phyloP scores from a whole-genome alignment of 306 rosid species.

The Quercus glauca region DNA sequence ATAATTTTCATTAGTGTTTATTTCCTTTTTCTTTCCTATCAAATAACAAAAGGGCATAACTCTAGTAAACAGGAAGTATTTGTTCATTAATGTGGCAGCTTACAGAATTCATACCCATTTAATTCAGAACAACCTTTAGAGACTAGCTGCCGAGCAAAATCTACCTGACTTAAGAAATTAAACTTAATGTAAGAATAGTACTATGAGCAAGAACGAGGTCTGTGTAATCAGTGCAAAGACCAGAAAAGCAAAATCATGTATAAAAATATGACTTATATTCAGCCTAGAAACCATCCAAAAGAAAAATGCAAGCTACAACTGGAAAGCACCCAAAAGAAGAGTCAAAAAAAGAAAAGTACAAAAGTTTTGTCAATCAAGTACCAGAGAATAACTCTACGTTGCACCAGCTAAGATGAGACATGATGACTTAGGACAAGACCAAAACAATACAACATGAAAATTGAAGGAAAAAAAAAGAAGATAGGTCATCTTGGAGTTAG shows the following conservation, averaged over 20 bases:
- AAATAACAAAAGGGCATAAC: neutral
- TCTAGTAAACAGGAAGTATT: neutral
- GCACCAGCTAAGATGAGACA: neutral
- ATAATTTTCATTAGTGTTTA: neutral
- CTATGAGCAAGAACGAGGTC: neutral
- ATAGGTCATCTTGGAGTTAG: no score
- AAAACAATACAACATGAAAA: no score
- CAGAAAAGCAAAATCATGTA: neutral
- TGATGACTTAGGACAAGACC: no score
- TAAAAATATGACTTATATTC: neutral
- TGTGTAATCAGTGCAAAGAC: neutral
- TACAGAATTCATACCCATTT: conserved; percentile 31
- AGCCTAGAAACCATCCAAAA: neutral
- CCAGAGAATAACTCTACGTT: neutral
- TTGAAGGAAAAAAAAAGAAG: no score
- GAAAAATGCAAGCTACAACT: neutral
- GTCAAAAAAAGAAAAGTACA: neutral
- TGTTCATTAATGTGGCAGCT: neutral
- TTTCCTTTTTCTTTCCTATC: neutral
- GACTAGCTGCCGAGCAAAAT: conserved; percentile 23
- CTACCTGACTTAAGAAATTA: conserved; percentile 22
- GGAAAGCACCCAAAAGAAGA: neutral
- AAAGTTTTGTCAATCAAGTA: neutral
- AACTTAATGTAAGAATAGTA: neutral
- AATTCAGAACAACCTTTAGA: conserved; percentile 26